Conservation (phyloP, 164 flowering plant genomes). For the Magnolia kwangsiensis region DNA sequence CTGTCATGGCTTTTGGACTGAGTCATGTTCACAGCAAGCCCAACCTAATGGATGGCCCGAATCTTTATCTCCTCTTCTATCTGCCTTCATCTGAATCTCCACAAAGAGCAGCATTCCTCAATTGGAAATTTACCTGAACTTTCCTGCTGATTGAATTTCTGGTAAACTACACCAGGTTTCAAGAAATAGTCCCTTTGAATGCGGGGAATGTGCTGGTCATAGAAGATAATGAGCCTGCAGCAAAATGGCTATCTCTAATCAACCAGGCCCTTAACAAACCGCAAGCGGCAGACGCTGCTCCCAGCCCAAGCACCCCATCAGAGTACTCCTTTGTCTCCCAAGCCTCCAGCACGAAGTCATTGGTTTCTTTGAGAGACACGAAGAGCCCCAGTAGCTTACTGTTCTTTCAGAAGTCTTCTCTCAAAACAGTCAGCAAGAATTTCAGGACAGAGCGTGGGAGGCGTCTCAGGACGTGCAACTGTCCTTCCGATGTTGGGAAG, state of each 20-base stretch:
- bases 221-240: slow-evolving; percentile 82
- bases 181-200: slow-evolving; percentile 89
- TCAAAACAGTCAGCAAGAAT: slow-evolving; percentile 49
- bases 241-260: slow-evolving; percentile 66
- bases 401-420: slow-evolving; percentile 60
- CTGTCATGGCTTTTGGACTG: too few species aligned
- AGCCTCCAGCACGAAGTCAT: slow-evolving; percentile 12
- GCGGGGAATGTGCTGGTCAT: slow-evolving; percentile 86
- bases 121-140: too few species aligned
- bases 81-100: too few species aligned
- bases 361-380: slow-evolving; percentile 17
- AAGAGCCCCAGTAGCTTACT: slow-evolving; percentile 27
- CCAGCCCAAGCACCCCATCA: slow-evolving; percentile 12
- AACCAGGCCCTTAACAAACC: slow-evolving; percentile 63
- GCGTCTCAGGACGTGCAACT: slow-evolving; percentile 64
- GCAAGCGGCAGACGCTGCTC: neutral
- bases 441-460: slow-evolving; percentile 52
- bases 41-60: too few species aligned
- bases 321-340: slow-evolving; percentile 14
- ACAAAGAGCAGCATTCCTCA: too few species aligned
- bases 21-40: too few species aligned
- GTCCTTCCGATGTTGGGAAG: slow-evolving; percentile 41
- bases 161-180: slow-evolving; percentile 44
- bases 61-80: too few species aligned
- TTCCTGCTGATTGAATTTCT: neutral